These are phyloP conservation scores for Apiospora rasikravindrae DNA, from an alignment of 2,329 filamentous ascomycete genomes.

Conservation along the genomic window DNA sequence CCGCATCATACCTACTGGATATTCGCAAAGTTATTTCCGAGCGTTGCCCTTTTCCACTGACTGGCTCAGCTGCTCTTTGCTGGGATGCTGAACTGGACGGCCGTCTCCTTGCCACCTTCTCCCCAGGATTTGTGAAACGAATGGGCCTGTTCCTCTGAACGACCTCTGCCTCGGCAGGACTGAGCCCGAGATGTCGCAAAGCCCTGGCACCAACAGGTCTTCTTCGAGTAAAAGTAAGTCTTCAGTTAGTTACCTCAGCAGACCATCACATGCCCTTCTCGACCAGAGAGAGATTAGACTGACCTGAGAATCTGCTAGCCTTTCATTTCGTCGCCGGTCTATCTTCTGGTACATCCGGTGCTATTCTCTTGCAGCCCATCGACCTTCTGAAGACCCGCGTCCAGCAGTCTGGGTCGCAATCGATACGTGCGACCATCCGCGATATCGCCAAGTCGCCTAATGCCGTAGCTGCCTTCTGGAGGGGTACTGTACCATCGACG, in stretches of 20 bases:
- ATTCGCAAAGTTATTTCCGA: slow-evolving; percentile 12
- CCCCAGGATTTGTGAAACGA: background rate
- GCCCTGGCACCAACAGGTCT: slow-evolving; percentile 21
- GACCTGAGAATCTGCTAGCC: slow-evolving; percentile 47
- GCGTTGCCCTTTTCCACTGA: background rate
- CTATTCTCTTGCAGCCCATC: slow-evolving; percentile 89
- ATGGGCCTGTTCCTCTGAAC: slow-evolving; percentile 8
- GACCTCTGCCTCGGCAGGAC: slow-evolving; percentile 23
- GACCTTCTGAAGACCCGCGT: slow-evolving; percentile 96
- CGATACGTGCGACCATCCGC: slow-evolving; percentile 71
- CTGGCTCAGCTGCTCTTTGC: slow-evolving; percentile 10
- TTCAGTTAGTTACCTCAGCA: background rate
- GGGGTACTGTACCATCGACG: slow-evolving; percentile 90
- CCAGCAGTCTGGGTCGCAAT: slow-evolving; percentile 79
- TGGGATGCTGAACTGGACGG: slow-evolving; percentile 9
- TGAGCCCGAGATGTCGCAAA: slow-evolving; percentile 23
- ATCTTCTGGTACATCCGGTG: slow-evolving; percentile 83
- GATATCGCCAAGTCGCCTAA: slow-evolving; percentile 70
- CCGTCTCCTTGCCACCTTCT: background rate
- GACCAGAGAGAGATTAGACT: background rate
- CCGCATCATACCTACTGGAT: background rate
- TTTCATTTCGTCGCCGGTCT: slow-evolving; percentile 92
- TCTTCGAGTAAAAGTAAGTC: slow-evolving; percentile 24
- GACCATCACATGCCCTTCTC: background rate
- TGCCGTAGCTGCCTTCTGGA: slow-evolving; percentile 78